Conservation (phyloP, 768 basidiomycete species). For the Psilocybe cyanescens region DNA sequence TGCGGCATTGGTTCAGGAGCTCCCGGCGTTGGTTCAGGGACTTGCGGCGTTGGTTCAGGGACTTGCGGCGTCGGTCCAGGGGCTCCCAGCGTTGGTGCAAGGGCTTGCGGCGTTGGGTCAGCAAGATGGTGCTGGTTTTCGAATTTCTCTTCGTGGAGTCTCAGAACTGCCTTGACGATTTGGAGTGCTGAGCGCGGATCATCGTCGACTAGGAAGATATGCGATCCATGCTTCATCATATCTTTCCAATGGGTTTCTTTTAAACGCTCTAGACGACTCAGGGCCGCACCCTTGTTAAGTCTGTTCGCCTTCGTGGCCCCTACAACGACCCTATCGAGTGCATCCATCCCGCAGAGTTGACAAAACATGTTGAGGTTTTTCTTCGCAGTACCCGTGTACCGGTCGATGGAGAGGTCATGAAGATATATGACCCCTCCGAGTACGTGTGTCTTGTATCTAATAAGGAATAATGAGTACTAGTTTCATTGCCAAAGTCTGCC, state of each 20-base stretch:
- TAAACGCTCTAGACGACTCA: neutral
- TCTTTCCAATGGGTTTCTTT: constrained; percentile 2
- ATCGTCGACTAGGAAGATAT: neutral
- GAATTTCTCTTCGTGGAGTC: neutral
- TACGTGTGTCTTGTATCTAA: neutral
- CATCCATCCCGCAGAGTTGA: neutral
- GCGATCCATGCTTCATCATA: neutral
- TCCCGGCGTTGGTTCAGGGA: too few relatives aligned
- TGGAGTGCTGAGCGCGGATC: neutral
- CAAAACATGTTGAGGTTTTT: constrained; percentile 4
- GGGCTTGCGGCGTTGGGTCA: too few relatives aligned
- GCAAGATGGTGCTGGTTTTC: too few relatives aligned
- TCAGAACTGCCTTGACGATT: neutral
- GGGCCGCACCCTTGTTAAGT: neutral
- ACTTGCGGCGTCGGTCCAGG: too few relatives aligned
- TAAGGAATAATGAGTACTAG: neutral
- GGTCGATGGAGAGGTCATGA: constrained; percentile 2
- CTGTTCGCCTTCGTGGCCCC: constrained; percentile 6
- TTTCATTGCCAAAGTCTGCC: neutral
- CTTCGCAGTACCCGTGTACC: neutral
- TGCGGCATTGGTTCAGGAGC: too few relatives aligned
- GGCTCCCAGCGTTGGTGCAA: too few relatives aligned
- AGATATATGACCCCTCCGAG: constrained; percentile 11
- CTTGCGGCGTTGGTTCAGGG: too few relatives aligned
- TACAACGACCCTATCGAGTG: constrained; percentile 9